Conservation (phyloP, 2,329 filamentous ascomycete species). For the Teratosphaeriaceae sp. region DNA sequence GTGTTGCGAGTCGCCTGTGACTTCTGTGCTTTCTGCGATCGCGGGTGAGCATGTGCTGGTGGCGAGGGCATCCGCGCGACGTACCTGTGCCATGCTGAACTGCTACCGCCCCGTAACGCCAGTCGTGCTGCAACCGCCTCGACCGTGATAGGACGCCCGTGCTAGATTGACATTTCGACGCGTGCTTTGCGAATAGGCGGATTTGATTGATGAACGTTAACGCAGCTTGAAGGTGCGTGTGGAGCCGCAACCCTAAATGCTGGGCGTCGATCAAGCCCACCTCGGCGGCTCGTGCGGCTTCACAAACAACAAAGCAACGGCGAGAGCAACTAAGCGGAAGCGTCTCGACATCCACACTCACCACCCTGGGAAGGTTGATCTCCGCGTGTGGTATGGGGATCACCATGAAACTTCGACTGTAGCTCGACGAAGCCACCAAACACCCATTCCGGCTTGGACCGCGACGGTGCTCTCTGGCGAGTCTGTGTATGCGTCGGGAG, state of each 20-base stretch:
- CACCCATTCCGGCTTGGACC: no score
- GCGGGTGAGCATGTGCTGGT: constrained; percentile 1
- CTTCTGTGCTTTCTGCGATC: constrained; percentile 45
- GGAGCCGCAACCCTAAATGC: background rate
- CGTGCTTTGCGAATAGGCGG: no score
- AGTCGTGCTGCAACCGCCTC: background rate
- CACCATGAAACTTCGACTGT: no score
- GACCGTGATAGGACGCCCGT: no score
- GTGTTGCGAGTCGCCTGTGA: constrained; percentile 72
- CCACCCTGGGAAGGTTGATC: no score
- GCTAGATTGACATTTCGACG: no score
- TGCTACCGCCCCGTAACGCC: background rate
- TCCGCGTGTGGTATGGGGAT: no score
- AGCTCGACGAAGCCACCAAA: no score
- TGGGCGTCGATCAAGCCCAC: background rate
- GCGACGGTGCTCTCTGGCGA: no score
- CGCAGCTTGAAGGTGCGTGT: no score
- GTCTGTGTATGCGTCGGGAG: background rate
- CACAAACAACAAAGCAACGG: constrained; percentile 3
- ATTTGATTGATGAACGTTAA: no score
- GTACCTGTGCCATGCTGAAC: constrained; percentile 22
- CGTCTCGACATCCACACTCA: no score
- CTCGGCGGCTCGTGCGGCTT: constrained; percentile 1
- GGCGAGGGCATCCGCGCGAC: background rate
- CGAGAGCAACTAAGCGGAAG: background rate